phyloP scores from a whole-genome alignment of 202 grass and related monocot species.

The Eragrostis tef region DNA sequence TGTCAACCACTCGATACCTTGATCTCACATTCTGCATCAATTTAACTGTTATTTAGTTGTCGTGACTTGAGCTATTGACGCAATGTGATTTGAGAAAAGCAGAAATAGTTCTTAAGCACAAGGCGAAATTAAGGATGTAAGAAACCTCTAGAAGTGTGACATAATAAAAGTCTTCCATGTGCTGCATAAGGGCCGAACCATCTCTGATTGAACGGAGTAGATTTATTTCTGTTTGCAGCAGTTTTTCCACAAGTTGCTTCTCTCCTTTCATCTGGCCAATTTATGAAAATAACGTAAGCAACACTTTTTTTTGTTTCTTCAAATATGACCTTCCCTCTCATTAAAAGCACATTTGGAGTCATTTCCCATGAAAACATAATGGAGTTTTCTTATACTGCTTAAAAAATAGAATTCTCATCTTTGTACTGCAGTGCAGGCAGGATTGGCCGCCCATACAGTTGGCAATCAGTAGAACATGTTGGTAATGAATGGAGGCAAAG shows the following conservation, averaged over 20 bases:
- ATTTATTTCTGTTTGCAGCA: slow-evolving; percentile 94
- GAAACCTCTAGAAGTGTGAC: slow-evolving; percentile 92
- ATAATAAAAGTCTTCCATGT: slow-evolving; percentile 99
- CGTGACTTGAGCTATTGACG: slow-evolving; percentile 38
- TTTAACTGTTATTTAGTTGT: slow-evolving; percentile 36
- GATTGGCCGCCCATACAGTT: background rate
- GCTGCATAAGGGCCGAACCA: slow-evolving; percentile 98
- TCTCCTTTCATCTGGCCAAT: slow-evolving; percentile 84
- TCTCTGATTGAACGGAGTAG: slow-evolving; percentile 85
- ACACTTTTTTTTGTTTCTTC: slow-evolving; percentile 6
- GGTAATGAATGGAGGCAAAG: background rate
- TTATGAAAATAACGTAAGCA: slow-evolving; percentile 33
- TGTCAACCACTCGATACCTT: slow-evolving; percentile 52
- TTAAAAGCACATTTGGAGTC: background rate
- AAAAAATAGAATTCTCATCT: background rate
- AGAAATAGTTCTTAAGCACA: slow-evolving; percentile 34
- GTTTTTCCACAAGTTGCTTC: slow-evolving; percentile 86
- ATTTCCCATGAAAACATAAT: background rate
- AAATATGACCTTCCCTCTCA: background rate
- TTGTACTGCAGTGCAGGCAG: background rate
- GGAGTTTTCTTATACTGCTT: background rate
- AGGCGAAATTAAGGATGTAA: slow-evolving; percentile 14
- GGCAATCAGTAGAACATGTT: background rate
- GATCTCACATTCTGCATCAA: slow-evolving; percentile 74
- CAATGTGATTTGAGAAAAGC: slow-evolving; percentile 25